These are phyloP conservation scores for Exsudoporus floridanus DNA, from an alignment of 1,284 basidiomycete genomes.

Conservation along the genomic window DNA sequence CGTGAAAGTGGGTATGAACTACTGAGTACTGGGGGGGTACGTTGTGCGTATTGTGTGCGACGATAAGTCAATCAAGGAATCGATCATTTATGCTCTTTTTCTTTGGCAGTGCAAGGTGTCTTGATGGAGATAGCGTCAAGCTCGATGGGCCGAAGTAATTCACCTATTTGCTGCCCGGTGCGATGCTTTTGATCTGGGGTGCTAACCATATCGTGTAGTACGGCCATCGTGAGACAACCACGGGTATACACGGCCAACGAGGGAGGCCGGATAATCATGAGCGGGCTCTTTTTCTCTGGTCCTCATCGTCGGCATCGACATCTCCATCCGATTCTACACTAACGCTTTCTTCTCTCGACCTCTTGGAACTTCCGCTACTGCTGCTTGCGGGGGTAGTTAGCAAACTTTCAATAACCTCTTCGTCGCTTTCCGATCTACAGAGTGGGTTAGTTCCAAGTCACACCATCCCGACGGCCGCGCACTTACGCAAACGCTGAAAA, in stretches of 20 bases:
- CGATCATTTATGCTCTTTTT: neutral
- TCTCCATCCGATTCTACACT: slow-evolving; percentile 3
- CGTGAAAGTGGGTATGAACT: slow-evolving; percentile 58
- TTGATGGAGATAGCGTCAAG: slow-evolving; percentile 43
- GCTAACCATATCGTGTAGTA: neutral
- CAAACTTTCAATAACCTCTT: slow-evolving; percentile 27
- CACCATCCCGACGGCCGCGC: neutral
- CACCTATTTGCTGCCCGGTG: neutral
- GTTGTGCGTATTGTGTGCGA: slow-evolving; percentile 45
- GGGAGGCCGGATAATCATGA: slow-evolving; percentile 9
- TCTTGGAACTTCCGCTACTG: slow-evolving; percentile 16
- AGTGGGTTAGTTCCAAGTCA: neutral
- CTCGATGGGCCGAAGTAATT: neutral
- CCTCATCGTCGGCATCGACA: neutral
- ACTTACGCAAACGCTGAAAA: slow-evolving; percentile 27
- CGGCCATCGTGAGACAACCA: slow-evolving; percentile 1
- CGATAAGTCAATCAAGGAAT: neutral
- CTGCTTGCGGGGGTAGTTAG: slow-evolving; percentile 28
- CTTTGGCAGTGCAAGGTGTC: slow-evolving; percentile 45
- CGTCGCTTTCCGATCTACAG: slow-evolving; percentile 27
- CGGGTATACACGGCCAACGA: neutral
- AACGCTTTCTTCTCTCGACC: slow-evolving; percentile 6
- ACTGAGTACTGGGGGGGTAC: slow-evolving; percentile 44
- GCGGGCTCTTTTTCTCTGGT: slow-evolving; percentile 18
- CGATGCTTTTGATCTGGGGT: neutral